Percentiles rank a stretch among this genome's conserved stretches.
phyloP scores from a whole-genome alignment of 495 filamentous ascomycete species.

The Lepidopterella palustris region DNA sequence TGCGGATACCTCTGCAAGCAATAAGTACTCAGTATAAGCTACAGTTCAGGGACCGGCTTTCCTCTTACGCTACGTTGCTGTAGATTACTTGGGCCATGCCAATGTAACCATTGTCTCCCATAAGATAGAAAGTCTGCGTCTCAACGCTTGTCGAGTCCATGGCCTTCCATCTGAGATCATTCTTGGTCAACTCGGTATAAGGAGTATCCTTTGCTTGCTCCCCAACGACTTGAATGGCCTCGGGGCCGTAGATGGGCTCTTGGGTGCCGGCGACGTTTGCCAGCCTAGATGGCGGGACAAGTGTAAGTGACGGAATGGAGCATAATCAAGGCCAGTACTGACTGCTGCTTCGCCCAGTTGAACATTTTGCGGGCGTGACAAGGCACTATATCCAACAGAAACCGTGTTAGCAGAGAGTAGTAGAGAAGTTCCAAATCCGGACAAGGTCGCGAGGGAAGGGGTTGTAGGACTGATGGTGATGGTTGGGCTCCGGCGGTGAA shows the following conservation, averaged over 20 bases:
- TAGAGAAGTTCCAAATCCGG: not conserved
- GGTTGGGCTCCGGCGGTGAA: no score
- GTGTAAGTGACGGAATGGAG: constrained; percentile 11
- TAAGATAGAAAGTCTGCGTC: constrained; percentile 93
- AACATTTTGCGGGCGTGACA: constrained; percentile 35
- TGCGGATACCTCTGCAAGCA: constrained; percentile 66
- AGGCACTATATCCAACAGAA: not conserved
- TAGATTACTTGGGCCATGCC: constrained; percentile 89
- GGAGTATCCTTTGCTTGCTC: constrained; percentile 70
- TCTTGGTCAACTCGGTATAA: constrained; percentile 69
- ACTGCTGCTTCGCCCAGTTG: constrained; percentile 73
- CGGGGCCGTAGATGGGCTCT: constrained; percentile 92
- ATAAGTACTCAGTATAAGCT: constrained; percentile 14
- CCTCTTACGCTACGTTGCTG: constrained; percentile 87
- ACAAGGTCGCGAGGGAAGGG: not conserved
- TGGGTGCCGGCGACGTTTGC: constrained; percentile 89
- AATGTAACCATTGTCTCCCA: constrained; percentile 67
- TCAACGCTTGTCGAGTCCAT: constrained; percentile 85
- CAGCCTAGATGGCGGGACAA: constrained; percentile 50
- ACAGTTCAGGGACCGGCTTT: not conserved
- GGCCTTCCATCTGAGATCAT: constrained; percentile 74
- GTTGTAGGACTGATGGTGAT: not conserved
- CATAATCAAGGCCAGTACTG: constrained; percentile 30
- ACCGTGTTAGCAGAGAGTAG: not conserved
- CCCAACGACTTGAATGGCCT: constrained; percentile 77